Percentiles rank a stretch among this genome's conserved stretches.
Conservation (phyloP, 2,329 filamentous ascomycete genomes). For the Tolypocladium capitatum region DNA sequence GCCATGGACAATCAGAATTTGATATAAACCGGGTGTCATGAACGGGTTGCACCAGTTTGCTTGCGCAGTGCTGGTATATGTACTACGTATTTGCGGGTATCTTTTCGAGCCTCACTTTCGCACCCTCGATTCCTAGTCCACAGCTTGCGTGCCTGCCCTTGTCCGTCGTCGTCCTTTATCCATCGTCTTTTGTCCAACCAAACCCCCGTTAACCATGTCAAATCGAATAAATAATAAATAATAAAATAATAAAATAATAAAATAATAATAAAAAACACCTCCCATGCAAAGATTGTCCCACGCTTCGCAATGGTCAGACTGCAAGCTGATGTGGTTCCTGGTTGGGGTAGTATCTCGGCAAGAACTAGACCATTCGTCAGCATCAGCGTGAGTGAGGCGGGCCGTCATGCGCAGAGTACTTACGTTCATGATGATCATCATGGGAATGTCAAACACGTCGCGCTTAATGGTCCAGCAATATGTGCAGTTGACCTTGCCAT, state of each 20-base stretch:
- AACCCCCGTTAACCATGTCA: background rate
- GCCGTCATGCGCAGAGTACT: slow-evolving; percentile 28
- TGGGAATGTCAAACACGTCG: slow-evolving; percentile 95
- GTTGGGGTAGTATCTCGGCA: slow-evolving; percentile 46
- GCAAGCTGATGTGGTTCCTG: slow-evolving; percentile 43
- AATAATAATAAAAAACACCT: slow-evolving; percentile 2
- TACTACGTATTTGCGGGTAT: slow-evolving; percentile 2
- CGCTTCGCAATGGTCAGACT: slow-evolving; percentile 23
- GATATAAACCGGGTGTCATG: background rate
- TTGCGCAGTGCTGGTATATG: background rate
- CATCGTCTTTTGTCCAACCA: background rate
- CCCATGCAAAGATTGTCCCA: slow-evolving; percentile 10
- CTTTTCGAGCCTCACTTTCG: background rate
- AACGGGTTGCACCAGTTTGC: background rate
- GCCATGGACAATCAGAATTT: background rate
- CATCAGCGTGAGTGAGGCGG: background rate
- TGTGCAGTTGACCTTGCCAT: slow-evolving; percentile 86
- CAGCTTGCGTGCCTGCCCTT: background rate
- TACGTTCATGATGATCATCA: slow-evolving; percentile 97
- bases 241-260: too few relatives aligned
- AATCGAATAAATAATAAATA: too few relatives aligned
- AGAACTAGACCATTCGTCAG: slow-evolving; percentile 29
- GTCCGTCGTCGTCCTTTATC: background rate
- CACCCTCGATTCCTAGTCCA: background rate
- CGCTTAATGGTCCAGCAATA: slow-evolving; percentile 96